phyloP scores from a whole-genome alignment of 805 yeast species.

The Maudiozyma pseudohumilis region DNA sequence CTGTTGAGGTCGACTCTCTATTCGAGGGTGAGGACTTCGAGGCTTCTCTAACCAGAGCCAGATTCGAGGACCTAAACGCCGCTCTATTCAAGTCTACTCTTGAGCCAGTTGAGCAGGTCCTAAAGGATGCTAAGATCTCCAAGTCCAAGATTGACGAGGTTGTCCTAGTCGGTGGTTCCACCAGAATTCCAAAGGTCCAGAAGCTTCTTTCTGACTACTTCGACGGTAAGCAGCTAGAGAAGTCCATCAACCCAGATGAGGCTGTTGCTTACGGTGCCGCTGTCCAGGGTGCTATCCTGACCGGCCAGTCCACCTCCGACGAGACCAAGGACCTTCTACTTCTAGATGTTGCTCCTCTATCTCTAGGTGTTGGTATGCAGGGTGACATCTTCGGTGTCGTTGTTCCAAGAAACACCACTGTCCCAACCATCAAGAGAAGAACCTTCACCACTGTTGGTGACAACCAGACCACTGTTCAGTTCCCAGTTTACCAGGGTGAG shows the following conservation, averaged over 20 bases:
- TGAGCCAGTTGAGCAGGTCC: conserved; percentile 89
- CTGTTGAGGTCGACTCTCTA: conserved; percentile 92
- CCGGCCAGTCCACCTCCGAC: conserved; percentile 82
- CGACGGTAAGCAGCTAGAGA: conserved; percentile 93
- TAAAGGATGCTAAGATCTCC: conserved; percentile 81
- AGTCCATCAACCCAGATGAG: conserved; percentile 97
- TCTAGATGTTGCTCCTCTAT: conserved; percentile 95
- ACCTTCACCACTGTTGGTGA: conserved; percentile 98
- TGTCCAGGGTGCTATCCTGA: conserved; percentile 97
- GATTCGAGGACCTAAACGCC: conserved; percentile 94
- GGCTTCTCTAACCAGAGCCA: conserved; percentile 91
- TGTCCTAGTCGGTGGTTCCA: conserved; percentile 96
- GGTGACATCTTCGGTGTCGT: conserved; percentile 99
- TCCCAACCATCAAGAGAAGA: conserved; percentile 98
- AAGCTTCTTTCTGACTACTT: conserved; percentile 89
- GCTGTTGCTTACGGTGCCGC: conserved; percentile 99
- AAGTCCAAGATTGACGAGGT: conserved; percentile 86
- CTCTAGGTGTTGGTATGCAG: conserved; percentile 99
- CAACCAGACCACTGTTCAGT: conserved; percentile 97
- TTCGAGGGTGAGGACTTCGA: conserved; percentile 93
- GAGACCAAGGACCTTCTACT: conserved; percentile 92
- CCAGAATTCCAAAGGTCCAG: conserved; percentile 98
- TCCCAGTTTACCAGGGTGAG: conserved; percentile 99
- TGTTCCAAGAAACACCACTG: conserved; percentile 98
- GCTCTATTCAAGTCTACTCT: conserved; percentile 87